Conservation (phyloP, 148 eudicot genomes). For the Amaranthus palmeri region DNA sequence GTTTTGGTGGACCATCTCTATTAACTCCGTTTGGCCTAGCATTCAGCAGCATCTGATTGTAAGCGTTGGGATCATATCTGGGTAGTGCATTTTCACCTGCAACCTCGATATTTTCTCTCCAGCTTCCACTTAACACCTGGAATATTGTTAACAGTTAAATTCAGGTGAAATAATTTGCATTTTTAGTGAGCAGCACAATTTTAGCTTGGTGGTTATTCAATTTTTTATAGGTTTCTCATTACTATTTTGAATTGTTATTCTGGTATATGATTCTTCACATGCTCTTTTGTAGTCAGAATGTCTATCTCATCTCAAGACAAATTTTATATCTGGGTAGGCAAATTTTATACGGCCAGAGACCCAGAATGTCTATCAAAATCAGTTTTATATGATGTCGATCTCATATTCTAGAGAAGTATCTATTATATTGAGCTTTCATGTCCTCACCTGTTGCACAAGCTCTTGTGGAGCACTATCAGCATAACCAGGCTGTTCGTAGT, state of each 20-base stretch:
- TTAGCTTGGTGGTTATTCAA: too few species aligned
- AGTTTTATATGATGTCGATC: neutral
- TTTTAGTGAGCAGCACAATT: too few species aligned
- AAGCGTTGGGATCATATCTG: constrained; percentile 71
- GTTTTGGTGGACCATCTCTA: constrained; percentile 49
- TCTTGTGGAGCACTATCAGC: constrained; percentile 69
- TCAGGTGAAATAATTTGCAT: neutral
- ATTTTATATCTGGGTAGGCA: too few species aligned
- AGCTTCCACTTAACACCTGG: constrained; percentile 75
- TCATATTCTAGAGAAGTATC: neutral
- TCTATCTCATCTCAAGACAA: too few species aligned
- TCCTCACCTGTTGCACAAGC: constrained; percentile 74
- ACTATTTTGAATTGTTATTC: too few species aligned
- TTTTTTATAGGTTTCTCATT: too few species aligned
- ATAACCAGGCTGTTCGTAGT: constrained; percentile 53
- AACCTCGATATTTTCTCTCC: constrained; percentile 61
- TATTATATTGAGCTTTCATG: neutral
- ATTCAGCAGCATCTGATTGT: constrained; percentile 69
- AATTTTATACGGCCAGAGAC: too few species aligned
- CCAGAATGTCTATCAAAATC: too few species aligned
- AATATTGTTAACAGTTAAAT: too few species aligned
- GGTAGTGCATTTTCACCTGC: constrained; percentile 92
- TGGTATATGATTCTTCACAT: too few species aligned
- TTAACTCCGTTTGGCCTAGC: constrained; percentile 77
- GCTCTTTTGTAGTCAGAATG: too few species aligned